Percentiles rank a stretch among this genome's conserved stretches.
These are phyloP conservation scores for Leucoagaricus sp. DNA, from an alignment of 1,284 basidiomycete species.

Conservation along the genomic window DNA sequence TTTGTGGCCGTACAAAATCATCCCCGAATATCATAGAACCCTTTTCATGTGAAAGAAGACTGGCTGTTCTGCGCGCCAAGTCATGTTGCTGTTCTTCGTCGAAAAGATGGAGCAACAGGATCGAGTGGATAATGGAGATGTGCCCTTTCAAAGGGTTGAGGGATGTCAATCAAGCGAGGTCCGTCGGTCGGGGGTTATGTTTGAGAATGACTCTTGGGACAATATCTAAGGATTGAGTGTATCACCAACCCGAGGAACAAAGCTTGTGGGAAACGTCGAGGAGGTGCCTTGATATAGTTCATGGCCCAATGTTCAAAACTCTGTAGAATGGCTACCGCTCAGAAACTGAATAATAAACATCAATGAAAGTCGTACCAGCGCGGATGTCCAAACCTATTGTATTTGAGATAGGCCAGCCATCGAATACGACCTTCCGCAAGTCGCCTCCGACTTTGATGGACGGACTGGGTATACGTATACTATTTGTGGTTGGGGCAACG, in stretches of 20 bases:
- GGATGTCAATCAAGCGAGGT: slow-evolving; percentile 34
- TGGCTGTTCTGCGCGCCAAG: slow-evolving; percentile 39
- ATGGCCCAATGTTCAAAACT: slow-evolving; percentile 40
- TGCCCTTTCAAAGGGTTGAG: slow-evolving; percentile 47
- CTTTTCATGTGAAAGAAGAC: slow-evolving; percentile 35
- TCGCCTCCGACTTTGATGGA: slow-evolving; percentile 28
- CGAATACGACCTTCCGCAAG: slow-evolving; percentile 27
- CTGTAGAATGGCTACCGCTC: slow-evolving; percentile 21
- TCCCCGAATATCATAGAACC: slow-evolving; percentile 37
- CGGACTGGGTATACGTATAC: neutral
- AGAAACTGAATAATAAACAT: neutral
- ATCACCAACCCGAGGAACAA: slow-evolving; percentile 49
- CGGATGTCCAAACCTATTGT: slow-evolving; percentile 36
- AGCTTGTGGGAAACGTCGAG: slow-evolving; percentile 43
- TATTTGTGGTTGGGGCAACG: slow-evolving; percentile 19
- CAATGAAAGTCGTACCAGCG: slow-evolving; percentile 21
- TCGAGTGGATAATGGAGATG: slow-evolving; percentile 47
- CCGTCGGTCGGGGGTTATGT: slow-evolving; percentile 26
- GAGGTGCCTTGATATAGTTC: slow-evolving; percentile 37
- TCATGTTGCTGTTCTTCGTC: slow-evolving; percentile 40
- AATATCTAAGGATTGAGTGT: slow-evolving; percentile 41
- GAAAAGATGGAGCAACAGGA: slow-evolving; percentile 55
- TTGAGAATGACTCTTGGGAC: slow-evolving; percentile 26
- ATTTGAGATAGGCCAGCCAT: slow-evolving; percentile 30
- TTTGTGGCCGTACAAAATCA: slow-evolving; percentile 27